Conservation (phyloP, 768 basidiomycete genomes). For the button mushroom (Agaricus bisporus) region DNA sequence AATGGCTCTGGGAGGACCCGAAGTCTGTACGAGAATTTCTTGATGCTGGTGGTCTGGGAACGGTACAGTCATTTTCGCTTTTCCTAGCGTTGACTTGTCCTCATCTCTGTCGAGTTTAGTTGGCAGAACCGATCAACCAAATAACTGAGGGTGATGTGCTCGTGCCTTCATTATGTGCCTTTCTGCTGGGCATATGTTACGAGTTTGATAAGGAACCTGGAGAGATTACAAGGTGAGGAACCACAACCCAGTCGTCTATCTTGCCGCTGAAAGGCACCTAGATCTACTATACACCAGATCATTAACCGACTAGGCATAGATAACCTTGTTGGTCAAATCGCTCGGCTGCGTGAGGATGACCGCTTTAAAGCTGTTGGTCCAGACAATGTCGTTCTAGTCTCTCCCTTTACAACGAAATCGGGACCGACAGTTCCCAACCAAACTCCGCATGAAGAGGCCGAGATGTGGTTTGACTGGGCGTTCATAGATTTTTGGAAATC, state of each 20-base stretch:
- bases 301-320: slow-evolving; percentile 88
- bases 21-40: slow-evolving; percentile 84
- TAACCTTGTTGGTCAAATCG: slow-evolving; percentile 80
- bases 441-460: slow-evolving; percentile 56
- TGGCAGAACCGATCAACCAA: slow-evolving; percentile 94
- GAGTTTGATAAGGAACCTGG: slow-evolving; percentile 96
- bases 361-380: slow-evolving; percentile 89
- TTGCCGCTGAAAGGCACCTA: slow-evolving; percentile 21
- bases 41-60: slow-evolving; percentile 82
- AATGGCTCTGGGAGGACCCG: slow-evolving; percentile 98
- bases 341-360: slow-evolving; percentile 85
- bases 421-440: slow-evolving; percentile 28
- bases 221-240: slow-evolving; percentile 77
- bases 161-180: slow-evolving; percentile 86
- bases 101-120: slow-evolving; percentile 35
- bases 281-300: slow-evolving; percentile 84
- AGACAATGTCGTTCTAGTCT: slow-evolving; percentile 66
- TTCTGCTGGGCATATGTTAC: slow-evolving; percentile 90
- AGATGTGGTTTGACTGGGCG: slow-evolving; percentile 97
- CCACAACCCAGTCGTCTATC: not conserved
- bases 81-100: not conserved
- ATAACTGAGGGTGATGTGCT: slow-evolving; percentile 78
- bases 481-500: slow-evolving; percentile 99
- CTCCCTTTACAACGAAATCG: slow-evolving; percentile 31
- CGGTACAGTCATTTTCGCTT: slow-evolving; percentile 44